phyloP scores from a whole-genome alignment of 1,284 basidiomycete genomes.

The Sphagnurus paluster region DNA sequence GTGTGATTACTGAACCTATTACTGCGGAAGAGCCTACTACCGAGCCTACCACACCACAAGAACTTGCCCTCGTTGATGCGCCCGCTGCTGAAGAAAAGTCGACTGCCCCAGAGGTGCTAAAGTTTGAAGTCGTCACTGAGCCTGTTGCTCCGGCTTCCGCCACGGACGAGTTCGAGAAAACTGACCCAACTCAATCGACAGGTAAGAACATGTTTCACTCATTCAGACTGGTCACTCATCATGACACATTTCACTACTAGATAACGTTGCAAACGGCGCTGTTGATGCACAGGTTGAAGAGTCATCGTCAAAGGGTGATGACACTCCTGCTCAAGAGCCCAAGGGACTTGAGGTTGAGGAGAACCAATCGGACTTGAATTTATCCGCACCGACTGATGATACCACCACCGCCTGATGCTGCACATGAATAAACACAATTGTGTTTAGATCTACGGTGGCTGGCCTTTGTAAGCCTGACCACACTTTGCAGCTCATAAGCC shows the following conservation, averaged over 20 bases:
- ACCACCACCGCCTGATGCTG: too few relatives aligned
- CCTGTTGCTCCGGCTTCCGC: too few relatives aligned
- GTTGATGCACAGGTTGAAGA: neutral
- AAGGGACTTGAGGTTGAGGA: constrained; percentile 2
- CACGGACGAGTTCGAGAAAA: too few relatives aligned
- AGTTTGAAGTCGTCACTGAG: neutral
- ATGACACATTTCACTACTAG: too few relatives aligned
- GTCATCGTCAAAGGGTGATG: neutral
- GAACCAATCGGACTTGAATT: neutral
- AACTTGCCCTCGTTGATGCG: constrained; percentile 2
- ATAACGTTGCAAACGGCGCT: neutral
- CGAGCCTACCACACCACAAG: neutral
- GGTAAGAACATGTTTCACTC: too few relatives aligned
- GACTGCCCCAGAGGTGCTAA: neutral
- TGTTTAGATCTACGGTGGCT: too few relatives aligned
- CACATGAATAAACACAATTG: too few relatives aligned
- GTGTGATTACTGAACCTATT: too few relatives aligned
- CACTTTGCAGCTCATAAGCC: neutral
- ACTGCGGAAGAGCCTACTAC: neutral
- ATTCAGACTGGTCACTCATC: too few relatives aligned
- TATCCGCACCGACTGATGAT: neutral
- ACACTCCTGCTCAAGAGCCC: neutral
- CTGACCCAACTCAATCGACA: neutral
- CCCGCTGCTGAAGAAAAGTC: neutral
- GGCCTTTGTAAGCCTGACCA: too few relatives aligned